Base-by-base conservation (phyloP, 495 filamentous ascomycete species). In the Aspergillus incahuasiensis region DNA sequence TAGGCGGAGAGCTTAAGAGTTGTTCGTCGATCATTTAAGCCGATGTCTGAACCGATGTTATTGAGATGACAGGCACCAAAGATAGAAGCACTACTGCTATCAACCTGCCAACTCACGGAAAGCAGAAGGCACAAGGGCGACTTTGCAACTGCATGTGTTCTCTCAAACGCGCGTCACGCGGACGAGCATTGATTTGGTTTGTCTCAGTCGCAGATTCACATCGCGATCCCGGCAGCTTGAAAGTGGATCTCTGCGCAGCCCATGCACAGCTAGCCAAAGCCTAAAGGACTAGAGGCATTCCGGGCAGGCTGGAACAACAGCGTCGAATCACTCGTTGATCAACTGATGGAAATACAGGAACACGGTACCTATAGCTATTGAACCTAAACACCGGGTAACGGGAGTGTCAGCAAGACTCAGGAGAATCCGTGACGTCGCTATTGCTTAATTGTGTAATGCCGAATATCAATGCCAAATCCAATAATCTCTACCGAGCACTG, bases 1-100 rank as follows among this genome's bases (percentile, higher is more conserved):
- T 19, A 8, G 38, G 45, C 46, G 43, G 46, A 19, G 6, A 50
- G 39, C 13, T 48, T 13, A 40, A n/a, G 8, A 40, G 38, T 52
- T 38, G 52, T 55, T 55, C 51, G 59, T 61, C 54, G 54, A 61
- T 61, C 59, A 15, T 32, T 51, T n/a, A n/a, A n/a, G n/a, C n/a
- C n/a, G n/a, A n/a, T n/a, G n/a, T 11, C 8, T 35, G 6, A 9
- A 35, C 32, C 32, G n/a, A n/a, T 35, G 13, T 12, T 11, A 35
- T 12, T 6, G n/a, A 18, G 38, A 8, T 40, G 38, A n/a, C n/a
- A 12, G 38, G n/a, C 12, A 18, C 12, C 15, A 18, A n/a, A 18
- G 8, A 40, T 1, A 44, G 24, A 44, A 24, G 19, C 8, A 44
- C 19, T 8, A 22, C 19, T 24, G 41, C 20, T 44, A 12, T 44